Conservation (phyloP, 192 early-diverging fungal genomes). For the Coemansia sp. region DNA sequence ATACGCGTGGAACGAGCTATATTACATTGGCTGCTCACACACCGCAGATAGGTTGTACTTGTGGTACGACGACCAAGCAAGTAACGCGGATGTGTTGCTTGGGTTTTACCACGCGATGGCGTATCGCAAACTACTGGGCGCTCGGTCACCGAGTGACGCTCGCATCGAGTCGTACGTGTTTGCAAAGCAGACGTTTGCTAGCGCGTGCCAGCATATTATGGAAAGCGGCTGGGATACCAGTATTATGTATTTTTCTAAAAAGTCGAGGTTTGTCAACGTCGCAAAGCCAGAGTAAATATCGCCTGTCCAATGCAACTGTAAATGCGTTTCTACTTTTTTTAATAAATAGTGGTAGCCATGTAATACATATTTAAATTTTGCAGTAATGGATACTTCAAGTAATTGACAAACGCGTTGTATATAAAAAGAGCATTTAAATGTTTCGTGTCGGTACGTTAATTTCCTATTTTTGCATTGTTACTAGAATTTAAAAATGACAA, state of each 20-base stretch:
- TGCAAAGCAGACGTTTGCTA: conserved; percentile 25
- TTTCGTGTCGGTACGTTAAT: no score
- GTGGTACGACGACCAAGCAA: conserved; percentile 27
- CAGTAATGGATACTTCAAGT: background rate
- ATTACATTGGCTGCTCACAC: conserved; percentile 24
- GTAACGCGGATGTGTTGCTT: conserved; percentile 17
- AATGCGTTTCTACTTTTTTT: background rate
- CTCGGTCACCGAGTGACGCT: background rate
- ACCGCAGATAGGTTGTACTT: conserved; percentile 17
- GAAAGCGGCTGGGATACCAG: conserved; percentile 31
- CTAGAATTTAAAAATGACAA: conserved; percentile 15
- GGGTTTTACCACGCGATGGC: conserved; percentile 34
- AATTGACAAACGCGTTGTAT: no score
- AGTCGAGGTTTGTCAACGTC: conserved; percentile 10
- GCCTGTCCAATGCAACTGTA: background rate
- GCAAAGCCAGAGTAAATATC: background rate
- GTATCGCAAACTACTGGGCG: conserved; percentile 13
- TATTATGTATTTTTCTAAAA: conserved; percentile 31
- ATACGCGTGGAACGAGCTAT: conserved; percentile 3
- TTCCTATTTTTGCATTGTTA: background rate
- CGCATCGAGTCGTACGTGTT: conserved; percentile 17
- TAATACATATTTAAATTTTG: background rate
- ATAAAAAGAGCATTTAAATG: no score
- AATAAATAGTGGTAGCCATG: background rate
- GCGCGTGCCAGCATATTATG: conserved; percentile 11